Percentiles rank a stretch among this genome's conserved stretches.
Conservation (phyloP, 2,329 filamentous ascomycete species). For the Trichoderma pleuroti region DNA sequence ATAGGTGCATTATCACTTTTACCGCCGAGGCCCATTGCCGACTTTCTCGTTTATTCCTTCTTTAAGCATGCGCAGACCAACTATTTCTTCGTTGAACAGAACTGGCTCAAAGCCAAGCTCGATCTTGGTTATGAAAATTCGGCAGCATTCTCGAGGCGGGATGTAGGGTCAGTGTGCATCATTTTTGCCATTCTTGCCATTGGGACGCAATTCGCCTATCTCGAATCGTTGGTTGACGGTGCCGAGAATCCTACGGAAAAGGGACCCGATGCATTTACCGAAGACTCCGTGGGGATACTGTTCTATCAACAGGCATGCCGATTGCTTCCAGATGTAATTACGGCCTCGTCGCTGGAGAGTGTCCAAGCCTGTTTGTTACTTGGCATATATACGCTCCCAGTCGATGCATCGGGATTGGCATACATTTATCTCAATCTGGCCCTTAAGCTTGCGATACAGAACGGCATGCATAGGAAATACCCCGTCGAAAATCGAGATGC, state of each 20-base stretch:
- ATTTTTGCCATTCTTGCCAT: constrained; percentile 48
- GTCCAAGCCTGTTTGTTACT: constrained; percentile 56
- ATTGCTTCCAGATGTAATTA: constrained; percentile 54
- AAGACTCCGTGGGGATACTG: constrained; percentile 52
- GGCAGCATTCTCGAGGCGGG: constrained; percentile 36
- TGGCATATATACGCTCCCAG: constrained; percentile 52
- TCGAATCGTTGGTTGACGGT: constrained; percentile 33
- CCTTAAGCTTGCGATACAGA: constrained; percentile 56
- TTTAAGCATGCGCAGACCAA: constrained; percentile 48
- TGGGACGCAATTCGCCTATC: constrained; percentile 49
- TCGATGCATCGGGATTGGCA: constrained; percentile 54
- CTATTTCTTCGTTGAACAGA: constrained; percentile 46
- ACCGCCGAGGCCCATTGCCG: constrained; percentile 45
- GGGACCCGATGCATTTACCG: constrained; percentile 34
- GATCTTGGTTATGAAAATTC: constrained; percentile 41
- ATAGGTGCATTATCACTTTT: constrained; percentile 39
- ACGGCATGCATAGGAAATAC: constrained; percentile 56
- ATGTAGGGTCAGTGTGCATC: constrained; percentile 43
- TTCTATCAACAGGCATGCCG: constrained; percentile 56
- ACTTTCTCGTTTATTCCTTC: constrained; percentile 45
- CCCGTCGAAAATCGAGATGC: constrained; percentile 45
- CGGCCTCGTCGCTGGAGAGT: constrained; percentile 53
- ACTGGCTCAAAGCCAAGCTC: constrained; percentile 42
- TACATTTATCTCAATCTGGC: constrained; percentile 56
- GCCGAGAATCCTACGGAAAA: constrained; percentile 21